These are phyloP conservation scores for Chrysosporium keratinophilum DNA, from an alignment of 2,329 filamentous ascomycete genomes.

Conservation along the genomic window DNA sequence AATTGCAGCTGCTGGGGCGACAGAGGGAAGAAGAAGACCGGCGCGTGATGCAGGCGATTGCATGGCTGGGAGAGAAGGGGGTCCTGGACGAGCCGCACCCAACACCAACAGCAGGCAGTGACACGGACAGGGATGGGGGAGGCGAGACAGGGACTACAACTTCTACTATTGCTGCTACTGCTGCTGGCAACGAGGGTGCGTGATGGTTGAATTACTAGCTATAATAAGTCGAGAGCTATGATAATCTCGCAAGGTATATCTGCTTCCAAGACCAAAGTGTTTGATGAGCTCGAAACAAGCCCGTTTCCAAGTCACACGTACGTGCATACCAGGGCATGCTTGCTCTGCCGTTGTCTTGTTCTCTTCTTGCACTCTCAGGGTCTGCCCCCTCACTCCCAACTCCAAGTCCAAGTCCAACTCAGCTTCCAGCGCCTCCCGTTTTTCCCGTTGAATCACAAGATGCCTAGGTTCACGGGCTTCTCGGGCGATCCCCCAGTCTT, in stretches of 20 bases:
- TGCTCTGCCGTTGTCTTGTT: background rate
- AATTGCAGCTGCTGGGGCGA: conserved; percentile 31
- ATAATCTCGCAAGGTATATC: too few relatives aligned
- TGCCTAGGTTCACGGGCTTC: background rate
- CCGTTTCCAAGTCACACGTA: conserved; percentile 6
- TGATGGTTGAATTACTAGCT: too few relatives aligned
- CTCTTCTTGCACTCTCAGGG: too few relatives aligned
- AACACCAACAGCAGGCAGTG: background rate
- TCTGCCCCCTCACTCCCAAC: too few relatives aligned
- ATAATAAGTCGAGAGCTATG: too few relatives aligned
- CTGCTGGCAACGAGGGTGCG: too few relatives aligned
- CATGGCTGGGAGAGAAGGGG: conserved; percentile 34
- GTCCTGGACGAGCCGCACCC: conserved; percentile 26
- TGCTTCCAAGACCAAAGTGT: too few relatives aligned
- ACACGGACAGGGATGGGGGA: background rate
- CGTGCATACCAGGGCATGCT: background rate
- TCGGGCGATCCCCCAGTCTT: background rate
- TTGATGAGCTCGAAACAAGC: background rate
- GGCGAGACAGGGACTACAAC: background rate
- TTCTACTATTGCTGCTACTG: too few relatives aligned
- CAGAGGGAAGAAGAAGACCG: conserved; percentile 36
- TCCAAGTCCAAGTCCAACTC: too few relatives aligned
- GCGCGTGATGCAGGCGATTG: conserved; percentile 35
- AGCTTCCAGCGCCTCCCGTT: too few relatives aligned
- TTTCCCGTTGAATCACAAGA: background rate